A percentile compares a stretch with the other conserved stretches of the same genome.
phyloP scores from a whole-genome alignment of 1,284 basidiomycete species.

The Cystobasidium pallidum region DNA sequence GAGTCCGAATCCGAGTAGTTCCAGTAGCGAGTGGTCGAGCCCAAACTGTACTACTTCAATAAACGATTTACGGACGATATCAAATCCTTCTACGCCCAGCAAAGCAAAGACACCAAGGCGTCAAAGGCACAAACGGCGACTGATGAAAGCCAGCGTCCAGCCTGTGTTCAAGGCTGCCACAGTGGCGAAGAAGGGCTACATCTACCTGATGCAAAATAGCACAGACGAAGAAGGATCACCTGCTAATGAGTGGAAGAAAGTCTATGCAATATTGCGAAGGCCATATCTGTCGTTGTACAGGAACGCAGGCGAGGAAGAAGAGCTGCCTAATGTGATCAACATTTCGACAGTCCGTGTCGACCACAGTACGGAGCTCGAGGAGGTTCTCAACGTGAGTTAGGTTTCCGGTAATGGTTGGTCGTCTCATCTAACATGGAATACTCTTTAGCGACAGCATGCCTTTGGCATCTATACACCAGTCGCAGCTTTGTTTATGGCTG shows the following conservation, averaged over 20 bases:
- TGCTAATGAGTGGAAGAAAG: slow-evolving; percentile 76
- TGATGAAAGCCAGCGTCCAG: slow-evolving; percentile 17
- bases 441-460: slow-evolving; percentile 48
- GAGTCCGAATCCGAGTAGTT: slow-evolving; percentile 60
- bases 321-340: slow-evolving; percentile 76
- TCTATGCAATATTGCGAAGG: slow-evolving; percentile 85
- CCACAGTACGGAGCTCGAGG: slow-evolving; percentile 81
- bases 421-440: neutral
- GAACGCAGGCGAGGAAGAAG: slow-evolving; percentile 77
- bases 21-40: slow-evolving; percentile 56
- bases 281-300: slow-evolving; percentile 88
- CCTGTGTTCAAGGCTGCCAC: slow-evolving; percentile 60
- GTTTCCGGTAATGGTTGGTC: too few species aligned
- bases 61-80: neutral
- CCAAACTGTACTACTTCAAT: neutral
- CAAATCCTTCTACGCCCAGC: slow-evolving; percentile 49
- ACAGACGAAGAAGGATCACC: slow-evolving; percentile 53
- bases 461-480: slow-evolving; percentile 52
- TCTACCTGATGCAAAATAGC: slow-evolving; percentile 72
- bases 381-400: slow-evolving; percentile 70
- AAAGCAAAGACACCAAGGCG: slow-evolving; percentile 10
- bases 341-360: slow-evolving; percentile 82
- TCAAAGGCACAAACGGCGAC: slow-evolving; percentile 21
- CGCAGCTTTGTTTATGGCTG: slow-evolving; percentile 30
- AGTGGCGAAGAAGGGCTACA: slow-evolving; percentile 78